A percentile compares a stretch with the other conserved stretches of the same genome.
These are phyloP conservation scores for Coemansia sp. DNA, from an alignment of 192 early-diverging fungal genomes.

Conservation along the genomic window DNA sequence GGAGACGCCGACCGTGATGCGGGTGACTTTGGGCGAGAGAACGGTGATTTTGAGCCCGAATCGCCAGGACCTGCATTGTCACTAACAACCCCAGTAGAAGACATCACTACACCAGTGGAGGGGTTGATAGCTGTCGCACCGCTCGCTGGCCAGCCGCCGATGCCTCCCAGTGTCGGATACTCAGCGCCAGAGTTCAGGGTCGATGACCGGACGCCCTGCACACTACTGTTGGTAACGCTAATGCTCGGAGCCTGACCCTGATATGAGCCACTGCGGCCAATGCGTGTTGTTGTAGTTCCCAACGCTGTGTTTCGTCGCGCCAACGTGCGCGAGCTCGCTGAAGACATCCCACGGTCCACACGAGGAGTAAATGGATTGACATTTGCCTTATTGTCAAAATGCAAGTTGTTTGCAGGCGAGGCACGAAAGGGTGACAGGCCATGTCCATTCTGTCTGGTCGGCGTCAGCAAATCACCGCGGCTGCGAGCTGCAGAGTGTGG, in stretches of 20 bases:
- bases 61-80: not conserved
- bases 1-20: constrained; percentile 47
- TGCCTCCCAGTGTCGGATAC: constrained; percentile 20
- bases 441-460: constrained; percentile 14
- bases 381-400: constrained; percentile 22
- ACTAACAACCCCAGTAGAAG: not conserved
- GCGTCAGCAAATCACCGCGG: constrained; percentile 24
- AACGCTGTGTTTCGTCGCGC: constrained; percentile 25
- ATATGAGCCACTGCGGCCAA: constrained; percentile 7
- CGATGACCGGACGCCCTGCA: not conserved
- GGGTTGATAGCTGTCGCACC: not conserved
- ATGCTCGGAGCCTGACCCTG: not conserved
- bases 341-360: constrained; percentile 23
- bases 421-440: constrained; percentile 31
- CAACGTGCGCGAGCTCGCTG: constrained; percentile 23
- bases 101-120: not conserved
- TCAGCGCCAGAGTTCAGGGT: not conserved
- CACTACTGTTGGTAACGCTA: not conserved
- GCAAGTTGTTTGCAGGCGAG: constrained; percentile 19
- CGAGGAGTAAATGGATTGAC: constrained; percentile 50
- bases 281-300: constrained; percentile 13
- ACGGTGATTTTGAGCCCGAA: constrained; percentile 18
- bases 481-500: constrained; percentile 10
- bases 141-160: constrained; percentile 39
- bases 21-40: constrained; percentile 45